Evolutionary conservation across 192 early-diverging fungal genomes (phyloP), one percentile per base, ranked within the genome.

Genomic region (Entomortierella lignicola): DNA sequence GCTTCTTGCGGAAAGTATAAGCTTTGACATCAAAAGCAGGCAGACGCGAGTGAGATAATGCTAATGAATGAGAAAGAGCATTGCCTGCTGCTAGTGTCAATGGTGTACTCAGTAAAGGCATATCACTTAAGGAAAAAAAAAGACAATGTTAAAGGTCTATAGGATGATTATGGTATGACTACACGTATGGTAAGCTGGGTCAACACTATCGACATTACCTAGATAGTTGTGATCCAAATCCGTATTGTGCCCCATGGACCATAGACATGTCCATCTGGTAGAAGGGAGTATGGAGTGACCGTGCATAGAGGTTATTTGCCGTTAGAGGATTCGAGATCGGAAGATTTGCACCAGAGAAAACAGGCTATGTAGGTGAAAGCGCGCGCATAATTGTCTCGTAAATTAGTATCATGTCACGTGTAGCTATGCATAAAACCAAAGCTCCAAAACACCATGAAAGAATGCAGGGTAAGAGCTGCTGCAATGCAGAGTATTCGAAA

Each of bases 11-110:
- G 56, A 79, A 79, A 4, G 75, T 79, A 12, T 79, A 79, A 0
- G 75, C 75, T 31, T 79, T 79, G 31, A 79, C 75, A 70, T 79
- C 75, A 26, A 79, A 79, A 10, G 34, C 51, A 21, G 75, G 75
- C 8, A 70, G 57, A 10, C 51, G 50, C 2, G 63, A 63, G 41
- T 51, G 60, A 13, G 57, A 47, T 31, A 47, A 21, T 2, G 52
- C 37, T 6, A 55, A 26, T 10, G 69, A 51, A 8, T 62, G 52
- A 15, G 60, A 25, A 21, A 62, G 60, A 43, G 69, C 23, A 44
- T 59, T 59, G 21, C 59, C 60, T 12, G 55, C 44, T 21, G 37
- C 61, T 6, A 77, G 29, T 1, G 60, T 59, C 55, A 77, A 18
- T 13, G 66, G 55, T 20, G 66, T 52, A 18, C 66, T 66, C 23